These are phyloP conservation scores for Carnegiea gigantea DNA, from an alignment of 179 eudicot genomes.

Conservation along the genomic window DNA sequence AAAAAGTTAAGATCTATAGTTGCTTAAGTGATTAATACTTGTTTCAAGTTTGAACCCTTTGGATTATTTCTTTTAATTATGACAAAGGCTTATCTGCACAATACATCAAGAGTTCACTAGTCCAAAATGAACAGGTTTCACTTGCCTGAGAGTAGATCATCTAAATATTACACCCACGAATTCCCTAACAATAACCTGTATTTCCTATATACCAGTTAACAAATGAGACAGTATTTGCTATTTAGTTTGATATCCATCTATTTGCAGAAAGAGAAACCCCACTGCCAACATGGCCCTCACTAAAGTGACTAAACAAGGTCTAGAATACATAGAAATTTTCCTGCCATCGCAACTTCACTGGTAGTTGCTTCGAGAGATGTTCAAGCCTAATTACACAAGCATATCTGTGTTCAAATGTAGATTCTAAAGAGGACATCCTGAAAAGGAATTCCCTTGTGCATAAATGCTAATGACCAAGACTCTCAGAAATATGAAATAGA, in stretches of 20 bases:
- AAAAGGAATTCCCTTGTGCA: background rate
- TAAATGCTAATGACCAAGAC: background rate
- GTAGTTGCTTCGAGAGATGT: background rate
- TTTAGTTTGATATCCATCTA: background rate
- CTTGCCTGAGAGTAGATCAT: background rate
- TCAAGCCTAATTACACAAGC: slow-evolving; percentile 5
- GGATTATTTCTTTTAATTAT: background rate
- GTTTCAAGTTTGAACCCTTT: background rate
- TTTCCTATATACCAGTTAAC: background rate
- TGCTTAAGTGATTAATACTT: background rate
- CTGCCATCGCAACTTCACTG: background rate
- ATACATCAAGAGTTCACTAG: background rate
- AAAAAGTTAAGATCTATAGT: background rate
- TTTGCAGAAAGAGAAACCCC: background rate
- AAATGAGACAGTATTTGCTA: background rate
- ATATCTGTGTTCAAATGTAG: background rate
- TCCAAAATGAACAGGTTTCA: background rate
- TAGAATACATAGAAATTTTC: too few species aligned
- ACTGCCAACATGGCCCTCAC: background rate
- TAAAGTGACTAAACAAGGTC: background rate
- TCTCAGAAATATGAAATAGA: slow-evolving; percentile 13
- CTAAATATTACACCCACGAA: background rate
- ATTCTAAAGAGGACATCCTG: background rate
- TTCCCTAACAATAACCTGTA: background rate
- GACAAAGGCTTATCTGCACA: background rate